Evolutionary conservation across 1,284 basidiomycete species (phyloP), one percentile per base, ranked within the genome.

Genomic region (Ceratobasidium sp.): DNA sequence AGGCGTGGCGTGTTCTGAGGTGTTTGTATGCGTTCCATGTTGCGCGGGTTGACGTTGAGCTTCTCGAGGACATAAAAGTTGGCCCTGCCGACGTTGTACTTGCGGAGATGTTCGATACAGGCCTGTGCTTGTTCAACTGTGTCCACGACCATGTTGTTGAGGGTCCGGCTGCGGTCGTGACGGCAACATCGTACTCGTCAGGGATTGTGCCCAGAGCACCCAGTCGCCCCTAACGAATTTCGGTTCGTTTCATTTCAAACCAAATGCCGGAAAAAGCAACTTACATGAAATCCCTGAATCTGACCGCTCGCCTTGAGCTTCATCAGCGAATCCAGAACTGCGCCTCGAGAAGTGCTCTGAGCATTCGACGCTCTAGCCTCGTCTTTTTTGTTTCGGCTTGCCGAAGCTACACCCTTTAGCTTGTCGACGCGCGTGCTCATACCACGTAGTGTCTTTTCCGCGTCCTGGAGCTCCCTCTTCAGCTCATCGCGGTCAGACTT

Each of bases 161-260:
- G 86, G 1, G 86, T 1, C 85, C 83, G 73, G 93, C 95, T 0
- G 97, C 97, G 0, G 97, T 99, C 6, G 96, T 94, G 69, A 99
- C 89, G 0, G 96, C 96, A 27, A 98, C 86, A 75, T 99, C 96
- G 79, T 97, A 99, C 79, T 95, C 93, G 80, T 96, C 94, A 38
- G 94, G 89, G 72, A 99, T 99, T 2, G 93, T 92, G 32, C 96
- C 96, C 0, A 99, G 87, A 76, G 89, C 91, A 29, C 96, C 96
- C 1, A 99, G 84, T 42, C 96, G 94, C n/a, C 97, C 97, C 91
- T 97, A n/a, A n/a, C n/a, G n/a, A n/a, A n/a, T 25, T 77, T 75
- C 56, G 81, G 77, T 71, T 82, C 84, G 10, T 83, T 79, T 13
- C 85, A 79, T 82, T 92, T 77, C 34, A 64, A 52, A 71, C 69